These are phyloP conservation scores for Hypoxylon rubiginosum DNA, from an alignment of 2,329 filamentous ascomycete genomes.

Conservation along the genomic window DNA sequence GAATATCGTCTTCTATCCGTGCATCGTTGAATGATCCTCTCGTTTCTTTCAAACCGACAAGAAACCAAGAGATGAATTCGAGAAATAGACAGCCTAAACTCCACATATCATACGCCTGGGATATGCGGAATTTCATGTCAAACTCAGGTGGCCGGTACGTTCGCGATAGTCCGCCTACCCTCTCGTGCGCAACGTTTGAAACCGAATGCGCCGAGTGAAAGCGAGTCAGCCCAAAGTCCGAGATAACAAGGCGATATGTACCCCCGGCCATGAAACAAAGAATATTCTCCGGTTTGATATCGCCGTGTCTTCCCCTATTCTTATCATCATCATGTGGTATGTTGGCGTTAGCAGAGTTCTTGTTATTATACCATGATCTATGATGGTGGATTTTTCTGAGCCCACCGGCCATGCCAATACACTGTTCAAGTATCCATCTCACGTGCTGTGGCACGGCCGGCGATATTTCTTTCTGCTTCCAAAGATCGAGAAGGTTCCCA, in stretches of 20 bases:
- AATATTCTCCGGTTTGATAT: conserved; percentile 31
- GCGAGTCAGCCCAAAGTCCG: conserved; percentile 32
- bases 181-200: conserved; percentile 15
- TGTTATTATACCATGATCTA: conserved; percentile 2
- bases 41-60: conserved; percentile 8
- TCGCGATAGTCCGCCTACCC: conserved; percentile 12
- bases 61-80: conserved; percentile 36
- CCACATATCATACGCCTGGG: conserved; percentile 35
- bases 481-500: conserved; percentile 34
- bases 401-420: conserved; percentile 28
- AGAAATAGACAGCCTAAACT: conserved; percentile 33
- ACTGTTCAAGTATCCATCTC: conserved; percentile 35
- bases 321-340: neutral
- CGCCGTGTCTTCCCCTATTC: conserved; percentile 29
- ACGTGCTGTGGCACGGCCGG: neutral
- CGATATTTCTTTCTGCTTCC: conserved; percentile 15
- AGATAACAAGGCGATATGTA: conserved; percentile 25
- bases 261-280: conserved; percentile 16
- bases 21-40: conserved; percentile 4
- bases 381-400: conserved; percentile 31
- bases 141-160: conserved; percentile 31
- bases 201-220: conserved; percentile 25
- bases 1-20: conserved; percentile 11
- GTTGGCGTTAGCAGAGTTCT: neutral
- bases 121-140: conserved; percentile 15